Conservation (phyloP, 1,139 yeast species). For the Candida albicans region DNA sequence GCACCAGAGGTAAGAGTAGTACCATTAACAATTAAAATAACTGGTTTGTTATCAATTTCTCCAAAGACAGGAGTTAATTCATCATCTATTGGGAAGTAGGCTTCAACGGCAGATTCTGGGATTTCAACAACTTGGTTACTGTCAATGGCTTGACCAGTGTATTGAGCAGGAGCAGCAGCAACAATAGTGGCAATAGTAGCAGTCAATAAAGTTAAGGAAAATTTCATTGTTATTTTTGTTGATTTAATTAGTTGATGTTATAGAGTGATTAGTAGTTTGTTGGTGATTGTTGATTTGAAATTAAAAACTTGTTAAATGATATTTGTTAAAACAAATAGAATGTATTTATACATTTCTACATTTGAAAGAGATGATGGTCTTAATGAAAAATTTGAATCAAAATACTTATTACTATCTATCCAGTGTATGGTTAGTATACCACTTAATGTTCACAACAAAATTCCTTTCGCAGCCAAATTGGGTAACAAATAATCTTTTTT, state of each 20-base stretch:
- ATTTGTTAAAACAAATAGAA: too few relatives aligned
- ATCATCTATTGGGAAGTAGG: constrained; percentile 8
- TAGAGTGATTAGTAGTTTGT: not conserved
- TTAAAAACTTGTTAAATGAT: too few relatives aligned
- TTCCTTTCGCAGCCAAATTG: constrained; percentile 15
- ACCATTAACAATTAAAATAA: constrained; percentile 8
- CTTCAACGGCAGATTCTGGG: constrained; percentile 10
- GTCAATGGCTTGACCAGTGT: constrained; percentile 4
- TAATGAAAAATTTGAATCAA: not conserved
- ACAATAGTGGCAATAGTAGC: constrained; percentile 11
- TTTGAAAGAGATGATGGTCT: not conserved
- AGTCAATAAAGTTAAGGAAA: constrained; percentile 13
- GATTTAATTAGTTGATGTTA: not conserved
- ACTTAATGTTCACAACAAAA: not conserved
- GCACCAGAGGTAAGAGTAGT: constrained; percentile 1
- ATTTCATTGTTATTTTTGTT: not conserved
- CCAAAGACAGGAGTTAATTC: constrained; percentile 9
- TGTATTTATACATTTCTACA: too few relatives aligned
- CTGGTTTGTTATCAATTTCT: constrained; percentile 6
- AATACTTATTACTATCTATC: not conserved
- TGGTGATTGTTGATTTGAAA: not conserved
- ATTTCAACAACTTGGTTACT: constrained; percentile 6
- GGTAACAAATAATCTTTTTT: constrained; percentile 7
- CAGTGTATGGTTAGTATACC: not conserved
- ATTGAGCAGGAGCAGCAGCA: constrained; percentile 12